Conservation (phyloP, 2,329 filamentous ascomycete genomes). For the Ceratocystis diversiconidia region DNA sequence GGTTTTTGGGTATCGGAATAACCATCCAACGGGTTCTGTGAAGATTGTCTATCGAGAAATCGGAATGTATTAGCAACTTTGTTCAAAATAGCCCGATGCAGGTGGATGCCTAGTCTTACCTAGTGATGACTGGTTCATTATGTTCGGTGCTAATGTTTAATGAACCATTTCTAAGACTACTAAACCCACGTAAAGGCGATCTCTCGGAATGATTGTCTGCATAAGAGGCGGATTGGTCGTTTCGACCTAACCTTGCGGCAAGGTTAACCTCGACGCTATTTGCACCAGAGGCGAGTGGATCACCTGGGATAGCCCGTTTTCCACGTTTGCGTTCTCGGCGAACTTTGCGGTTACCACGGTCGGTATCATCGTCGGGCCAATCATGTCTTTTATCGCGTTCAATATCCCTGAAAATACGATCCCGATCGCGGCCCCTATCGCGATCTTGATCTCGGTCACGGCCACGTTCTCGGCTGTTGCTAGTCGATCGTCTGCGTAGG, state of each 20-base stretch:
- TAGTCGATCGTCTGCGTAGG: constrained; percentile 8
- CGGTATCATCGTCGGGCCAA: constrained; percentile 20
- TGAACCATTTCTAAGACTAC: constrained; percentile 21
- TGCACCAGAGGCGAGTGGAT: constrained; percentile 28
- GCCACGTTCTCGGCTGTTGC: constrained; percentile 8
- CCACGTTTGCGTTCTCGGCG: constrained; percentile 14
- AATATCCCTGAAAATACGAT: constrained; percentile 23
- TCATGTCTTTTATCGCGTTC: constrained; percentile 28
- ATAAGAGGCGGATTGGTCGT: constrained; percentile 23
- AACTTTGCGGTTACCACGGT: constrained; percentile 18
- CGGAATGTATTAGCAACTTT: neutral
- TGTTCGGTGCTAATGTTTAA: neutral
- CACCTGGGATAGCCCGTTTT: neutral
- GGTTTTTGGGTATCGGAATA: constrained; percentile 11
- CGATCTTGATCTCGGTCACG: constrained; percentile 18
- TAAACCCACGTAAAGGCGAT: constrained; percentile 26
- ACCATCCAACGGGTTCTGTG: neutral
- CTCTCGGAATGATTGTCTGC: constrained; percentile 24
- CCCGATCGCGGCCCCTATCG: constrained; percentile 1
- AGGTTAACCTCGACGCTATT: constrained; percentile 40
- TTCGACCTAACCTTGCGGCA: constrained; percentile 28
- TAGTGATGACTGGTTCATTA: neutral
- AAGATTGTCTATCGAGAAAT: neutral
- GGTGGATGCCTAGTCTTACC: neutral
- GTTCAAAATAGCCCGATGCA: neutral